These are phyloP conservation scores for Wickerhamiella azyma DNA, from an alignment of 805 yeast genomes.

Conservation along the genomic window DNA sequence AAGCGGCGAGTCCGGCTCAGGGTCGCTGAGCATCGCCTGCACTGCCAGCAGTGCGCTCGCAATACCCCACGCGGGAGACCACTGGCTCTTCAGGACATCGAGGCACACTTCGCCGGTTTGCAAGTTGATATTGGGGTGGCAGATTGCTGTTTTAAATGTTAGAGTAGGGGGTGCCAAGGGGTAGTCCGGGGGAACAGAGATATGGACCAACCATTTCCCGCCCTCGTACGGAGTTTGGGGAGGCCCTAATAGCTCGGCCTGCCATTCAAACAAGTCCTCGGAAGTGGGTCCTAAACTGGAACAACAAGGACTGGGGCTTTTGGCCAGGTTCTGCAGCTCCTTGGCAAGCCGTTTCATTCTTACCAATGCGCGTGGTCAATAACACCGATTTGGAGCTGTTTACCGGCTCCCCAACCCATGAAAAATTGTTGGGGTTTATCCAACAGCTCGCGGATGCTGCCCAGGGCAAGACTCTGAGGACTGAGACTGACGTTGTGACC, in stretches of 20 bases:
- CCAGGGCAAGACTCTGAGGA: slow-evolving; percentile 40
- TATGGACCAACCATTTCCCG: slow-evolving; percentile 37
- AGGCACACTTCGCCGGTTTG: slow-evolving; percentile 29
- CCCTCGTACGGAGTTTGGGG: slow-evolving; percentile 31
- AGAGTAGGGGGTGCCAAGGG: slow-evolving; percentile 40
- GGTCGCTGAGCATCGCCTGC: slow-evolving; percentile 25
- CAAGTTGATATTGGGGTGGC: slow-evolving; percentile 29
- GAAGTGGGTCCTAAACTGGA: slow-evolving; percentile 16
- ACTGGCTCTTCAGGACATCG: slow-evolving; percentile 26
- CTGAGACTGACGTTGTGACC: slow-evolving; percentile 16
- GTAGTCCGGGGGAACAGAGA: slow-evolving; percentile 30
- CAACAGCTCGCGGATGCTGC: slow-evolving; percentile 48
- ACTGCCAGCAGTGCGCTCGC: slow-evolving; percentile 27
- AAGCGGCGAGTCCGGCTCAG: slow-evolving; percentile 29
- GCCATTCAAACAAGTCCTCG: slow-evolving; percentile 21
- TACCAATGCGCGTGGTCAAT: slow-evolving; percentile 36
- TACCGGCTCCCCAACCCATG: slow-evolving; percentile 37
- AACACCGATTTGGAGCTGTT: slow-evolving; percentile 51
- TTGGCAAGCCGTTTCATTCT: slow-evolving; percentile 21
- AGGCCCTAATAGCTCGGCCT: slow-evolving; percentile 27
- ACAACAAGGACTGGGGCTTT: slow-evolving; percentile 22
- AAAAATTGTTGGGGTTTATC: slow-evolving; percentile 41
- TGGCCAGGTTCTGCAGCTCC: slow-evolving; percentile 19
- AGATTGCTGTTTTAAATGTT: slow-evolving; percentile 26
- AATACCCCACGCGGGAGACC: slow-evolving; percentile 32